Conservation (phyloP, 176 grass and related monocot genomes). For the Leersia perrieri region DNA sequence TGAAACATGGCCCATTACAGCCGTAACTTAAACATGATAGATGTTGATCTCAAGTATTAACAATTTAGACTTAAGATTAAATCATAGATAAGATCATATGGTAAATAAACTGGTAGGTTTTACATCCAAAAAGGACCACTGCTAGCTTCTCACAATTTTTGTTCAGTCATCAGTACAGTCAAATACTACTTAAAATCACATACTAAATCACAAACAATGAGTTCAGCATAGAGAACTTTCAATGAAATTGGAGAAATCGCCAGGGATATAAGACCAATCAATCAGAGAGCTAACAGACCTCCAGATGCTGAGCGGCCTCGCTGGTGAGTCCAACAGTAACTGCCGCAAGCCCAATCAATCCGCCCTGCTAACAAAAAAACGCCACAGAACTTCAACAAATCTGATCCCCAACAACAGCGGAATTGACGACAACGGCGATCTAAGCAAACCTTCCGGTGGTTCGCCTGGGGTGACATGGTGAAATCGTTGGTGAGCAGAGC, state of each 20-base stretch:
- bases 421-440: background rate
- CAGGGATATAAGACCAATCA: background rate
- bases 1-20: slow-evolving; percentile 9
- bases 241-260: slow-evolving; percentile 6
- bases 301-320: slow-evolving; percentile 86
- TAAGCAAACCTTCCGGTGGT: slow-evolving; percentile 88
- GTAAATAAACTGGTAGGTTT: slow-evolving; percentile 8
- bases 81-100: background rate
- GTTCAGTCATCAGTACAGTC: background rate
- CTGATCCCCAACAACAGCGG: background rate
- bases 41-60: background rate
- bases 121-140: background rate
- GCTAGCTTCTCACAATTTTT: background rate
- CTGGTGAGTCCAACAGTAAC: slow-evolving; percentile 87
- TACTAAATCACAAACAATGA: background rate
- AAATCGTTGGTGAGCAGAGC: slow-evolving; percentile 59
- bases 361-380: slow-evolving; percentile 68
- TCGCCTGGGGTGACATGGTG: slow-evolving; percentile 67
- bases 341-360: slow-evolving; percentile 91
- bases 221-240: background rate
- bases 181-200: background rate
- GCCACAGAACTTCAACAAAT: slow-evolving; percentile 27
- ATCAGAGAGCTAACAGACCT: slow-evolving; percentile 46
- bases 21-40: background rate
- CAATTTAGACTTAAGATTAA: slow-evolving; percentile 15